Conservation (phyloP, 2,329 filamentous ascomycete genomes). For the Colletotrichum acutatum region DNA sequence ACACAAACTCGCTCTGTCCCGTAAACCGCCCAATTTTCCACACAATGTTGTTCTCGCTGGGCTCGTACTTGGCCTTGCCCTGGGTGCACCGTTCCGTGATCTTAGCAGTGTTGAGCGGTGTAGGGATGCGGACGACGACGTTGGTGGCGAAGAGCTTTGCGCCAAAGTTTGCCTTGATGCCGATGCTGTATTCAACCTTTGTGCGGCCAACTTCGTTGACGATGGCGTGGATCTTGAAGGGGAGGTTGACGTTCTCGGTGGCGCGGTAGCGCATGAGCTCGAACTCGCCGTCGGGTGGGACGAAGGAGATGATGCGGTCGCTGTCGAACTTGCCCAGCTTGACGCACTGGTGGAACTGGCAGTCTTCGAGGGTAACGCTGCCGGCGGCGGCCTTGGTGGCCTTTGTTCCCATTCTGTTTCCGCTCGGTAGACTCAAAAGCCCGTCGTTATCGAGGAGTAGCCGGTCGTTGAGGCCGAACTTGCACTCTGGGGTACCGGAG, state of each 20-base stretch:
- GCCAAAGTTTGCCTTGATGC: constrained; percentile 96
- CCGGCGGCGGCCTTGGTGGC: constrained; percentile 95
- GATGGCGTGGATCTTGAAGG: constrained; percentile 98
- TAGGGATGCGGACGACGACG: constrained; percentile 92
- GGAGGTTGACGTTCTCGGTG: constrained; percentile 97
- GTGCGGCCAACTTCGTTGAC: constrained; percentile 97
- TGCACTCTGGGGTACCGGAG: constrained; percentile 96
- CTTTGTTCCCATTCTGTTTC: constrained; percentile 84
- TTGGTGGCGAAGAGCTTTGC: constrained; percentile 97
- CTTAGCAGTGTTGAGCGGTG: constrained; percentile 93
- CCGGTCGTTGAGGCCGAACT: constrained; percentile 97
- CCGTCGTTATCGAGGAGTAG: constrained; percentile 86
- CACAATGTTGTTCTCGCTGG: constrained; percentile 96
- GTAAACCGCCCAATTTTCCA: constrained; percentile 99
- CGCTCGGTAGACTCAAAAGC: constrained; percentile 73
- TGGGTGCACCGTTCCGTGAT: constrained; percentile 94
- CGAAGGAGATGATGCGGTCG: constrained; percentile 95
- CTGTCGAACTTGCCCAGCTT: constrained; percentile 97
- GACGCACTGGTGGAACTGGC: constrained; percentile 98
- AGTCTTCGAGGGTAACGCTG: constrained; percentile 95
- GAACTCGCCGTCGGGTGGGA: constrained; percentile 97
- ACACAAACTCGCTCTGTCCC: constrained; percentile 95
- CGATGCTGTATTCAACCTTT: constrained; percentile 98
- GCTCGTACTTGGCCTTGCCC: constrained; percentile 98
- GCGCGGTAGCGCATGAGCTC: constrained; percentile 99